Percentiles rank a stretch among this genome's conserved stretches.
These are phyloP conservation scores for Solidago caesia DNA, from an alignment of 129 eudicot genomes.

Conservation along the genomic window DNA sequence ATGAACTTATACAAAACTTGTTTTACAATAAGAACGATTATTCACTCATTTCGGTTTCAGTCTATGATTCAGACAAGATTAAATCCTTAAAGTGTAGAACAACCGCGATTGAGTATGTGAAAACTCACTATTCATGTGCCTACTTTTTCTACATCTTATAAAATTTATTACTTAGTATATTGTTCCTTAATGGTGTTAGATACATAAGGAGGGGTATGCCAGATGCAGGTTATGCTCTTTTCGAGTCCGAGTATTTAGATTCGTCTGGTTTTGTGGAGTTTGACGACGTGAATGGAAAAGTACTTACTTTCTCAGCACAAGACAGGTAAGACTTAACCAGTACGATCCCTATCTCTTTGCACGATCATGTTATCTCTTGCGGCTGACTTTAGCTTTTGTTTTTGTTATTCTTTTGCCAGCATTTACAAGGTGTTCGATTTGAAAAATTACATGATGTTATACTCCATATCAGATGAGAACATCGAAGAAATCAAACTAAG, in stretches of 20 bases:
- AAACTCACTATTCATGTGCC: conserved; percentile 3
- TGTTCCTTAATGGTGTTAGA: conserved; percentile 21
- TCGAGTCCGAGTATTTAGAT: conserved; percentile 67
- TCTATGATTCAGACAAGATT: conserved; percentile 66
- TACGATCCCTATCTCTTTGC: background rate
- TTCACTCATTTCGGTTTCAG: conserved; percentile 75
- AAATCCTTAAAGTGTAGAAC: conserved; percentile 76
- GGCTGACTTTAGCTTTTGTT: background rate
- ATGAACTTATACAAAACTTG: conserved; percentile 77
- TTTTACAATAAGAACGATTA: conserved; percentile 72
- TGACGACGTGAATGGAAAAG: conserved; percentile 80
- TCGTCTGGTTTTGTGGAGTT: conserved; percentile 82
- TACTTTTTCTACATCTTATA: background rate
- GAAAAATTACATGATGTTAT: conserved; percentile 70
- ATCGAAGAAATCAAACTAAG: conserved; percentile 47
- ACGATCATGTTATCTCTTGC: background rate
- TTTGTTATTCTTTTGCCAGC: conserved; percentile 34
- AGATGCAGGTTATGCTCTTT: conserved; percentile 73
- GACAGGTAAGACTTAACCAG: conserved; percentile 44
- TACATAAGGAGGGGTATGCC: conserved; percentile 74
- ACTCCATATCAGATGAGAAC: conserved; percentile 60
- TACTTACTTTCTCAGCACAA: conserved; percentile 72
- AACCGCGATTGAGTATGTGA: conserved; percentile 68
- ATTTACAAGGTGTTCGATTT: conserved; percentile 80
- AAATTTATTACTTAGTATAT: background rate